Base-by-base conservation (phyloP, 495 filamentous ascomycete genomes). In the Penicillium coffeae region DNA sequence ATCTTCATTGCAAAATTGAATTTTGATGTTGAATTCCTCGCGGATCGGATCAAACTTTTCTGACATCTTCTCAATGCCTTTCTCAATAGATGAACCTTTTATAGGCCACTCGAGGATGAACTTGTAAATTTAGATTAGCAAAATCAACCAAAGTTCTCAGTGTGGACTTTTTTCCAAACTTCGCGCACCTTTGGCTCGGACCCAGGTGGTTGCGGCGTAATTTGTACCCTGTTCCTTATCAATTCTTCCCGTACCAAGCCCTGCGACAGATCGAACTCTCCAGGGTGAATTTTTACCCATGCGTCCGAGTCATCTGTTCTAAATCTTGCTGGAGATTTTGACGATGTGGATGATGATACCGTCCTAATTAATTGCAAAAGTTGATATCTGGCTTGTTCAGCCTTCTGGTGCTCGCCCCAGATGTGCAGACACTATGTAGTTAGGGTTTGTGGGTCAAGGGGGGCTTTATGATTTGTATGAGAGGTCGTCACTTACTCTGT, bases 11-110 rank as follows among this genome's bases (percentile, higher is more conserved):
- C 37, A 13, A n/a, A 50, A 12, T 20, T 46, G 50, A 14, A 51
- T 22, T 15, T 57, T 22, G 12, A 75, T 18, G 55, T 57, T 1
- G 50, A 46, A 48, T 12, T 45, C 22, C 3, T 38, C 53, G 15
- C 78, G 64, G 19, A 83, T 68, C 13, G 41, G 25, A 43, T 81
- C 72, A 8, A 82, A 63, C 8, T 63, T 63, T 50, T 80, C 75
- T 3, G 78, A 64, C 12, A 68, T 58, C 4, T 40, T 25, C 2
- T 78, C 80, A 30, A 83, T 60, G 3, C 69, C 50, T 9, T 71
- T 58, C 9, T 54, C 49, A 3, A 73, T 57, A 1, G 58, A 51
- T 4, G 66, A 58, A 16, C 72, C 68, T 18, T 74, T 59, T 1
- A 48, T 48, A 16, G 73, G 72, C 77, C 75, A 79, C 8, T 70